These are phyloP conservation scores for Penicillium sp. DNA, from an alignment of 2,329 filamentous ascomycete genomes.

Conservation along the genomic window DNA sequence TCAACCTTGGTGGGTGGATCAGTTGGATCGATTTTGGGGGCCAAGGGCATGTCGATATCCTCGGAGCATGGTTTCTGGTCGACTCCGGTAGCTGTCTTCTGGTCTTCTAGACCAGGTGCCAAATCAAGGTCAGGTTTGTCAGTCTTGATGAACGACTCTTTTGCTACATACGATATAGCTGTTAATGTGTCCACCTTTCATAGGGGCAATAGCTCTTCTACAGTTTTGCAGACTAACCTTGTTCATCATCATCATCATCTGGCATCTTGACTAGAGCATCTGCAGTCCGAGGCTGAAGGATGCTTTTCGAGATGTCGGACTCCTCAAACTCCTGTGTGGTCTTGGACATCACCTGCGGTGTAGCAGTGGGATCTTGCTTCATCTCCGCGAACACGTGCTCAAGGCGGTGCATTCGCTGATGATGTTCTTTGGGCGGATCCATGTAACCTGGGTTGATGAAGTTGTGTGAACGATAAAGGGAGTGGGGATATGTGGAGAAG, in stretches of 20 bases:
- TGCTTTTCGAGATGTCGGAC: neutral
- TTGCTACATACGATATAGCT: neutral
- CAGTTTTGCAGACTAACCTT: neutral
- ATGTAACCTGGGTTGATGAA: neutral
- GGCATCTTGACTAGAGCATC: neutral
- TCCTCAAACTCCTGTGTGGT: neutral
- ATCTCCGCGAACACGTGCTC: neutral
- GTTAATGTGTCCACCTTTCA: neutral
- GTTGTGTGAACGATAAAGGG: neutral
- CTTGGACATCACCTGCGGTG: neutral
- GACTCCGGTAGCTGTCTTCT: neutral
- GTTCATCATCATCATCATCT: neutral
- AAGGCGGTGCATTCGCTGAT: neutral
- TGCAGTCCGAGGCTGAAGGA: neutral
- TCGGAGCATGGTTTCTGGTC: neutral
- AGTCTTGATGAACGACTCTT: neutral
- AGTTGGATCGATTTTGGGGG: neutral
- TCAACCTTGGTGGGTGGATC: neutral
- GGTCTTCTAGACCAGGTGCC: neutral
- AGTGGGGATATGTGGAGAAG: neutral
- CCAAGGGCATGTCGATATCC: neutral
- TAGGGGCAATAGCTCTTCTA: neutral
- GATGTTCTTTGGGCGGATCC: neutral
- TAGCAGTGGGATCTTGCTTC: neutral
- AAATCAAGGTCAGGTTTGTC: neutral